These are phyloP conservation scores for Xylaria digitata DNA, from an alignment of 2,329 filamentous ascomycete species.

Conservation along the genomic window DNA sequence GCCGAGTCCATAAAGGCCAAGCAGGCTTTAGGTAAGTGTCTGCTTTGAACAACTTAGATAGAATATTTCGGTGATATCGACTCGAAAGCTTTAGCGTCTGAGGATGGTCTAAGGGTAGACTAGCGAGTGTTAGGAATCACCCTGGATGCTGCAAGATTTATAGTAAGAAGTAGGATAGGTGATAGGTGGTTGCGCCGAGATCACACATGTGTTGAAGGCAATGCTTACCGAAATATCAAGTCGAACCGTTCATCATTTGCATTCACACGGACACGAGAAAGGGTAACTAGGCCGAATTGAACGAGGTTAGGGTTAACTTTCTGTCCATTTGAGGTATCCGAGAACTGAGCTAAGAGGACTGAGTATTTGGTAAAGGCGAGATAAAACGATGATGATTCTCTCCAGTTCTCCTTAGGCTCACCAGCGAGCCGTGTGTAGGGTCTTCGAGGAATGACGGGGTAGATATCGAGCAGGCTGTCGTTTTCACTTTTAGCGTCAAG, in stretches of 20 bases:
- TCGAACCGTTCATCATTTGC: slow-evolving; percentile 67
- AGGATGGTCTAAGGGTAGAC: slow-evolving; percentile 57
- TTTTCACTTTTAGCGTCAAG: slow-evolving; percentile 59
- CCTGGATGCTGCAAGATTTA: background rate
- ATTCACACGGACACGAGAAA: slow-evolving; percentile 64
- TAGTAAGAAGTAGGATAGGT: background rate
- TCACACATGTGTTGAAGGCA: background rate
- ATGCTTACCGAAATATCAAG: slow-evolving; percentile 63
- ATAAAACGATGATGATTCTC: slow-evolving; percentile 65
- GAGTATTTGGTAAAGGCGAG: slow-evolving; percentile 65
- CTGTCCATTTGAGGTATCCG: slow-evolving; percentile 59
- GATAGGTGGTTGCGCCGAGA: background rate
- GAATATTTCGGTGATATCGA: slow-evolving; percentile 64
- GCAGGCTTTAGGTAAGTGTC: slow-evolving; percentile 68
- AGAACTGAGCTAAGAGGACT: slow-evolving; percentile 64
- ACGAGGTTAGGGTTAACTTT: slow-evolving; percentile 60
- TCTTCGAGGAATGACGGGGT: slow-evolving; percentile 63
- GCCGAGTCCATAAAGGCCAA: slow-evolving; percentile 67
- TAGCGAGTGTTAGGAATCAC: slow-evolving; percentile 42
- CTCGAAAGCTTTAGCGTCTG: slow-evolving; percentile 64
- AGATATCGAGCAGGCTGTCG: slow-evolving; percentile 57
- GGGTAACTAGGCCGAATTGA: slow-evolving; percentile 63
- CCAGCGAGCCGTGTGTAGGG: slow-evolving; percentile 54
- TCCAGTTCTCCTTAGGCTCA: slow-evolving; percentile 58
- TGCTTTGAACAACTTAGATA: slow-evolving; percentile 64